Evolutionary conservation across 768 basidiomycete genomes (phyloP), one percentile per base, ranked within the genome.

Genomic region (Collybia nuda): DNA sequence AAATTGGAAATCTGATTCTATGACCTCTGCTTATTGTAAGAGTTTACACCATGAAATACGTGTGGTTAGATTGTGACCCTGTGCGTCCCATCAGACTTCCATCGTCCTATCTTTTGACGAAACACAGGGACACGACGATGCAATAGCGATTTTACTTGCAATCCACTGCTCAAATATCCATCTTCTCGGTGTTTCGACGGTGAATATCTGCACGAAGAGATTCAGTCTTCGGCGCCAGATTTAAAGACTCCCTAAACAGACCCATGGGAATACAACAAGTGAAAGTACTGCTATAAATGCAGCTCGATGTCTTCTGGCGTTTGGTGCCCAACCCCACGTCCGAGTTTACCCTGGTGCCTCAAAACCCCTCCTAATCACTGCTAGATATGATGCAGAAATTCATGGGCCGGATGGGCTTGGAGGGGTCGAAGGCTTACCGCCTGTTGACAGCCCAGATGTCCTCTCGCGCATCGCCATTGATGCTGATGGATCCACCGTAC

Each of bases 121-220:
- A 8, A 39, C 40, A 40, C 44, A 91, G 89, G 92, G 93, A 12
- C 93, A 95, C 59, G 93, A 96, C 59, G 93, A 95, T 70, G 93
- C 89, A 4, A 84, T 83, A 9, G 91, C 90, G 2, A 84, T 95
- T 44, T 71, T 95, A 62, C 69, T 94, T 7, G 90, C 90, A 3
- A 62, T 88, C 4, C 81, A 90, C 56, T 76, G 77, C 11, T 75
- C 79, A 1, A 76, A 84, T 52, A 77, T 93, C 49, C 66, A 77
- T 32, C 79, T 96, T 17, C 67, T 93, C 5, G 93, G 93, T 1
- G 70, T 95, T n/a, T 93, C 92, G 0, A 90, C 90, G 21, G 92
- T 90, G 66, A 58, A 73, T 51, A 21, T 38, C 14, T 22, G 8
- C 40, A 23, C 32, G 38, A 9, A 23, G 40, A 15, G 39, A 45